Conservation (phyloP, 2,329 filamentous ascomycete genomes). For the Talaromyces sp. region DNA sequence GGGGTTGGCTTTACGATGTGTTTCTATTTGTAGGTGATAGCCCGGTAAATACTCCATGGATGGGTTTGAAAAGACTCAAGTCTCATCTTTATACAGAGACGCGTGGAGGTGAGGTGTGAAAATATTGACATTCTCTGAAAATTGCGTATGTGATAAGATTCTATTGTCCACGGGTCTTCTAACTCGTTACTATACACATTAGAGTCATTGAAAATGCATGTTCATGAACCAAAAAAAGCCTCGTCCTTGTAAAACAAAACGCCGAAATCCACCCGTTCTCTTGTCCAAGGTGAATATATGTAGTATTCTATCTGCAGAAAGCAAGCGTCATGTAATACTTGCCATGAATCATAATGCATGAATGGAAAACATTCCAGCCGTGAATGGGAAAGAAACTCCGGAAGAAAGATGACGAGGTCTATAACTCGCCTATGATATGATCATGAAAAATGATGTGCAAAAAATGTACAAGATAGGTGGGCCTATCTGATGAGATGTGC, state of each 20-base stretch:
- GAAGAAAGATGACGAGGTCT: neutral
- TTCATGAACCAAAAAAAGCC: neutral
- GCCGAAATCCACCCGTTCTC: neutral
- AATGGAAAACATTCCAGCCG: neutral
- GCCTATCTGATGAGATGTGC: neutral
- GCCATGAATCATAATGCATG: neutral
- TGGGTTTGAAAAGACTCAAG: slow-evolving; percentile 49
- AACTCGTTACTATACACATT: neutral
- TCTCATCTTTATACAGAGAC: neutral
- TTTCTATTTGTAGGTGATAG: slow-evolving; percentile 66
- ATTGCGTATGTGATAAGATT: neutral
- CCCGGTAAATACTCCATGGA: slow-evolving; percentile 62
- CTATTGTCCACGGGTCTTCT: neutral
- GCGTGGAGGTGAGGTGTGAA: neutral
- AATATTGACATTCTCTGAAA: neutral
- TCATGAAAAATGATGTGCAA: neutral
- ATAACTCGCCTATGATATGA: neutral
- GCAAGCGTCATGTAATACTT: neutral
- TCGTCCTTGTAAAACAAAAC: neutral
- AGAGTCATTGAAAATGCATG: neutral
- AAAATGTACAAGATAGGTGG: neutral
- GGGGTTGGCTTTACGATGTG: slow-evolving; percentile 62
- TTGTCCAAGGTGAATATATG: neutral
- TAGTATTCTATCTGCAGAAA: neutral
- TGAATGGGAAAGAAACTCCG: neutral